Evolutionary conservation across 1,284 basidiomycete genomes (phyloP).

Genomic region (Naganishia sp.): DNA sequence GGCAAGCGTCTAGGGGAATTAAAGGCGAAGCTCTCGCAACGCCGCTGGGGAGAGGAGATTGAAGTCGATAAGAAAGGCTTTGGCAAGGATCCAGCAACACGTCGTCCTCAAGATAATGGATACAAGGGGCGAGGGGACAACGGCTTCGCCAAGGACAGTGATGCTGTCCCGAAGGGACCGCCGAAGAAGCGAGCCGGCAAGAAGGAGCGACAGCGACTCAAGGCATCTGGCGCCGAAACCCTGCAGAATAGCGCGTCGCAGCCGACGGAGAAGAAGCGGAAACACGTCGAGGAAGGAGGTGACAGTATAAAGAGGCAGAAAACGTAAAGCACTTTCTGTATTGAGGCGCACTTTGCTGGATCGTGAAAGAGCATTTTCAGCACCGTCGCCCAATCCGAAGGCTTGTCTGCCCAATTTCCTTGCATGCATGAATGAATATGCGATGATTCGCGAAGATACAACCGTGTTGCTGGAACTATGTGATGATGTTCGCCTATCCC

Average conservation of each 20-base stretch:
- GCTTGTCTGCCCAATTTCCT: not conserved
- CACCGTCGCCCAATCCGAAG: too few species aligned
- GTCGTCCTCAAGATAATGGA: constrained; percentile 17
- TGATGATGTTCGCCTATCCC: not conserved
- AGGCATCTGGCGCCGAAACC: constrained; percentile 19
- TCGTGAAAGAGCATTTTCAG: too few species aligned
- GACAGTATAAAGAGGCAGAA: constrained; percentile 36
- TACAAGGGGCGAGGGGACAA: constrained; percentile 33
- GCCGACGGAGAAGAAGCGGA: constrained; percentile 31
- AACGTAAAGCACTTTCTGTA: constrained; percentile 31
- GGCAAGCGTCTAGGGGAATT: constrained; percentile 73
- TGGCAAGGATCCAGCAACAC: constrained; percentile 16
- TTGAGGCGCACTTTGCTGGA: not conserved
- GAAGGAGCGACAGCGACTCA: constrained; percentile 51
- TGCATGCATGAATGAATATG: not conserved
- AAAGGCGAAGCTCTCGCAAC: constrained; percentile 60
- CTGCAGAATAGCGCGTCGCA: not conserved
- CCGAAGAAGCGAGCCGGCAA: constrained; percentile 56
- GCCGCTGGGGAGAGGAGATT: constrained; percentile 57
- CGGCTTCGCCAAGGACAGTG: constrained; percentile 30
- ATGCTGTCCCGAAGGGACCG: constrained; percentile 28
- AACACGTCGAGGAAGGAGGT: constrained; percentile 24
- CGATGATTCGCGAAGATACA: constrained; percentile 1
- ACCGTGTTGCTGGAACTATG: not conserved
- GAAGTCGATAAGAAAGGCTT: constrained; percentile 35